Evolutionary conservation across 495 filamentous ascomycete genomes (phyloP).

Genomic region (Penicillium psychrofluorescens): DNA sequence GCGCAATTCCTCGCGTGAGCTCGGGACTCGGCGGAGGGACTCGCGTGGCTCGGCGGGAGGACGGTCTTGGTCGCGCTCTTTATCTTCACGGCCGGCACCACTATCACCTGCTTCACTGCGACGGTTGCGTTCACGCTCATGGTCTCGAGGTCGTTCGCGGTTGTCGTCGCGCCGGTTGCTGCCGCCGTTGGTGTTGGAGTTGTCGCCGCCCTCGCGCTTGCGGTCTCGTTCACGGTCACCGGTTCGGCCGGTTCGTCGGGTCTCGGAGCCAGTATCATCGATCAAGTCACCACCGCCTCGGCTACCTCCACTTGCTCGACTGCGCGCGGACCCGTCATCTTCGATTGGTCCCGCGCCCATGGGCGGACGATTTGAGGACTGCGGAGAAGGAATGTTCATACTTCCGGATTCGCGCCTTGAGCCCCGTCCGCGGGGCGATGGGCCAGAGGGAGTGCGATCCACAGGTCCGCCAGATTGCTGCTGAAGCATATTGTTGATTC

Average conservation of each 20-base stretch:
- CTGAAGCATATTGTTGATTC: slow-evolving; percentile 38
- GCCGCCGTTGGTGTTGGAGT: slow-evolving; percentile 12
- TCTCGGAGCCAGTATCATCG: slow-evolving; percentile 25
- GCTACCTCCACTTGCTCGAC: slow-evolving; percentile 1
- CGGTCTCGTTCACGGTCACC: slow-evolving; percentile 26
- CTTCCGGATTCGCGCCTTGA: slow-evolving; percentile 23
- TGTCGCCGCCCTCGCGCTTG: slow-evolving; percentile 2
- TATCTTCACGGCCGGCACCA: slow-evolving; percentile 26
- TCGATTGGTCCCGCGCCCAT: slow-evolving; percentile 19
- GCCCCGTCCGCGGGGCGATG: slow-evolving; percentile 32
- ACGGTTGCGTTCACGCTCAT: slow-evolving; percentile 34
- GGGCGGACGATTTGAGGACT: slow-evolving; percentile 16
- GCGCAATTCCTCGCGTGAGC: slow-evolving; percentile 33
- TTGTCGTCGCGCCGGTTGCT: slow-evolving; percentile 30
- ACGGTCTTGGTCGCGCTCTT: slow-evolving; percentile 13
- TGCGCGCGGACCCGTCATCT: slow-evolving; percentile 14
- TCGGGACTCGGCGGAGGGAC: slow-evolving; percentile 23
- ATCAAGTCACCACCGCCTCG: slow-evolving; percentile 22
- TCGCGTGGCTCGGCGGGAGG: slow-evolving; percentile 21
- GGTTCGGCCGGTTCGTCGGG: slow-evolving; percentile 16
- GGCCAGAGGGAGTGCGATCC: slow-evolving; percentile 25
- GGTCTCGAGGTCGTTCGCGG: slow-evolving; percentile 26
- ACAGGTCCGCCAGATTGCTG: slow-evolving; percentile 31
- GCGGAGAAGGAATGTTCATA: slow-evolving; percentile 23
- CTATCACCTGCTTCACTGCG: slow-evolving; percentile 24